These are phyloP conservation scores for Trichophyton simii DNA, from an alignment of 2,329 filamentous ascomycete genomes.

Conservation along the genomic window DNA sequence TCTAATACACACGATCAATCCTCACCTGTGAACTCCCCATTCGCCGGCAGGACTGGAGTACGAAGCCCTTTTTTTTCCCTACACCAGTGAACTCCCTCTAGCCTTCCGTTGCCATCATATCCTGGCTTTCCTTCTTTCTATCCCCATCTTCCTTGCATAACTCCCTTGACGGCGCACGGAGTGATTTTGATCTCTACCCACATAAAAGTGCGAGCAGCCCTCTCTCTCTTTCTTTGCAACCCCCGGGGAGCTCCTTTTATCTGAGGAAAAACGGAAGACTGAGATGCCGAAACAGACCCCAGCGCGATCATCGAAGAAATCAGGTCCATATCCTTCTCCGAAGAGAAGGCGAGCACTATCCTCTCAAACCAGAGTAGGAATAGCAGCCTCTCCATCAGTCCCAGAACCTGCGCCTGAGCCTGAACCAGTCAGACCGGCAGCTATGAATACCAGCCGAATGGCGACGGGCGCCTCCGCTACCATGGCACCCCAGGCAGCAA, in stretches of 20 bases:
- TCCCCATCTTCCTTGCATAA: background rate
- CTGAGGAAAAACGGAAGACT: slow-evolving; percentile 8
- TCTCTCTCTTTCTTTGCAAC: background rate
- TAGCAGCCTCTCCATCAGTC: background rate
- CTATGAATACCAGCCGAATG: slow-evolving; percentile 10
- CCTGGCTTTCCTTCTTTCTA: background rate
- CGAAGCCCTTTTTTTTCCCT: background rate
- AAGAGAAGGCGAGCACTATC: background rate
- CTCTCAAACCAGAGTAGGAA: background rate
- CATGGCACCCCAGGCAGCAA: slow-evolving; percentile 3
- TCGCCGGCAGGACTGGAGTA: background rate
- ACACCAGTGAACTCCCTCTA: background rate
- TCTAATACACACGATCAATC: background rate
- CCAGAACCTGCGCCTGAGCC: background rate
- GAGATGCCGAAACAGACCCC: slow-evolving; percentile 16
- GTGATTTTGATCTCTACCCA: slow-evolving; percentile 1
- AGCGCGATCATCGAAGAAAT: slow-evolving; percentile 9
- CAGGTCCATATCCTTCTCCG: slow-evolving; percentile 11
- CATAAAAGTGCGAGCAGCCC: slow-evolving; percentile 3
- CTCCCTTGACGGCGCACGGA: background rate
- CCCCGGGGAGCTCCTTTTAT: slow-evolving; percentile 3
- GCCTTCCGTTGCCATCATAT: background rate
- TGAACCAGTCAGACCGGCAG: slow-evolving; percentile 1
- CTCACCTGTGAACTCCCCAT: background rate
- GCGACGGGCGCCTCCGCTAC: slow-evolving; percentile 2